These are phyloP conservation scores for Boletus subcaerulescens DNA, from an alignment of 768 basidiomycete species.

Conservation along the genomic window DNA sequence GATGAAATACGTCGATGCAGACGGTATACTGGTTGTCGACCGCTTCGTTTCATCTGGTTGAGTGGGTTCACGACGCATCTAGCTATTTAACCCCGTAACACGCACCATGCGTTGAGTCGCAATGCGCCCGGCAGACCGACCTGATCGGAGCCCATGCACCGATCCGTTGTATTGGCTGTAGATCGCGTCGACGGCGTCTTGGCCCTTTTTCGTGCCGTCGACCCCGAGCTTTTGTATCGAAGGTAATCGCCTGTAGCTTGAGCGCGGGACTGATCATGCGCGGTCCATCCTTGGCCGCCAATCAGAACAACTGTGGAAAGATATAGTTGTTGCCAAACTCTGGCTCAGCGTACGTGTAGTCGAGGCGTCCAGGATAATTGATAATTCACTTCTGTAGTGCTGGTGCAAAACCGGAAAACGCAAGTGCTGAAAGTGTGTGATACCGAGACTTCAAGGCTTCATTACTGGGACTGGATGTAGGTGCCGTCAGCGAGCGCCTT, in stretches of 20 bases:
- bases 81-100: slow-evolving; percentile 16
- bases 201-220: slow-evolving; percentile 28
- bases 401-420: too few species aligned
- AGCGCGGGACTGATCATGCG: slow-evolving; percentile 44
- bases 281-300: slow-evolving; percentile 27
- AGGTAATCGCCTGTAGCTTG: slow-evolving; percentile 37
- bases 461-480: too few species aligned
- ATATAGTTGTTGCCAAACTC: too few species aligned
- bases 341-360: too few species aligned
- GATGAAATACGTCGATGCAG: slow-evolving; percentile 35
- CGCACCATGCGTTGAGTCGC: slow-evolving; percentile 33
- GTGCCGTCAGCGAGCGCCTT: too few species aligned
- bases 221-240: slow-evolving; percentile 31
- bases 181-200: slow-evolving; percentile 35
- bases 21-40: slow-evolving; percentile 37
- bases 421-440: too few species aligned
- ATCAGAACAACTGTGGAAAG: too few species aligned
- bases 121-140: not conserved
- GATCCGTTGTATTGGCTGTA: slow-evolving; percentile 39
- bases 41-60: slow-evolving; percentile 44
- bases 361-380: too few species aligned
- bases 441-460: too few species aligned
- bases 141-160: slow-evolving; percentile 24
- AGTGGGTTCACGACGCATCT: slow-evolving; percentile 33
- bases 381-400: too few species aligned